Base-by-base conservation (phyloP, 2,329 filamentous ascomycete genomes). In the Aspergillus flavus region DNA sequence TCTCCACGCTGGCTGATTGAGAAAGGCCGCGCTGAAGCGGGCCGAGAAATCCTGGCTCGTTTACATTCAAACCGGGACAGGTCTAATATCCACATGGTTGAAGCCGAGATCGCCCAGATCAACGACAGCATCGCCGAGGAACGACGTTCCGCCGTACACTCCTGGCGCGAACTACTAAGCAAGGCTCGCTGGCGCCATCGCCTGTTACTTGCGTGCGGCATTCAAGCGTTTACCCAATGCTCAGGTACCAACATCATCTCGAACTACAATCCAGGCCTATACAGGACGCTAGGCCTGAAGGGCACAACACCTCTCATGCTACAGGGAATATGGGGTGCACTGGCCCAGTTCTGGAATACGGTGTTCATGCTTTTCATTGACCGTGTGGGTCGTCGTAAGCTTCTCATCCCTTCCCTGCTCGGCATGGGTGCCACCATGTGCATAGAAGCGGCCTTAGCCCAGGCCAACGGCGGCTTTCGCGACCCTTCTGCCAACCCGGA, bases 271-370 rank as follows among this genome's bases (percentile, higher is more conserved):
- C 74, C 78, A 0, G 73, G 78, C 0, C 79, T 84, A 41, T 84
- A 84, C 66, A 69, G 72, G 14, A 75, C 79, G 4, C 75, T 84
- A 0, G 81, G 81, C 7, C 79, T 85, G 48, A 71, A 73, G 2
- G 80, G 76, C 0, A 77, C 78, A 9, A 81, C 76, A 1, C 81
- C 82, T 0, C 77, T 85, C 4, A 79, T 85, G 75, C 83, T 85
- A 55, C 81, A 84, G 64, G 83, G 83, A 4, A 80, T 85, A 65
- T 83, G 79, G 67, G 83, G 83, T 28, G 81, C 82, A 1, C 75
- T 85, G 9, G 81, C 82, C 0, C 81, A 81, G 34, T 71, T 83
- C 26, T 84, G 81, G 77, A 82, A 82, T 64, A 82, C 79, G 1
- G 67, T 83, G 6, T 81, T 82, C 57, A 78, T 85, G 62, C 71